phyloP scores from a whole-genome alignment of 306 rosid genomes.

The Dalbergia oliveri region DNA sequence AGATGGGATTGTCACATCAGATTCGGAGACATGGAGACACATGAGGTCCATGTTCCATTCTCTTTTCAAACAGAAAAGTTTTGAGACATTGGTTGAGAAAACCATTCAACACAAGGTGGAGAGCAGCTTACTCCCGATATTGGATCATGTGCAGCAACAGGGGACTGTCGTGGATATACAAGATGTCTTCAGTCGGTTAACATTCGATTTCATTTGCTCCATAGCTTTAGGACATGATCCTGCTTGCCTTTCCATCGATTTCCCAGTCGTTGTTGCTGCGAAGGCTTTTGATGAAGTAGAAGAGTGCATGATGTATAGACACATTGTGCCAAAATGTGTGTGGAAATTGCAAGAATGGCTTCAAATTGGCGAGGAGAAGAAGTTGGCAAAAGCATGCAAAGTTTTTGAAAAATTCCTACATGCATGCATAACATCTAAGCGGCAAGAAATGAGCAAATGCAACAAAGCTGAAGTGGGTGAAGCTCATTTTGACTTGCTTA shows the following conservation, averaged over 20 bases:
- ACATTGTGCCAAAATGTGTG: slow-evolving; percentile 17
- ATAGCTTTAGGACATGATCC: slow-evolving; percentile 53
- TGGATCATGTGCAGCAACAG: slow-evolving; percentile 14
- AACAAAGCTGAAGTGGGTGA: not conserved
- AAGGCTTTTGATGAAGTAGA: slow-evolving; percentile 52
- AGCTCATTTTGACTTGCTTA: slow-evolving; percentile 44
- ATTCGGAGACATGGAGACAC: slow-evolving; percentile 47
- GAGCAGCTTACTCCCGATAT: slow-evolving; percentile 34
- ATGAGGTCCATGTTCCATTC: slow-evolving; percentile 37
- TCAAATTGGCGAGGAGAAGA: slow-evolving; percentile 55
- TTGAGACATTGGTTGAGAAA: slow-evolving; percentile 32
- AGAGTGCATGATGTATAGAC: slow-evolving; percentile 47
- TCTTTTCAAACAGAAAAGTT: slow-evolving; percentile 8
- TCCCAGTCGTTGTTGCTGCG: slow-evolving; percentile 43
- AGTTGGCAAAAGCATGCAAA: slow-evolving; percentile 34
- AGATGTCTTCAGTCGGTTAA: slow-evolving; percentile 49
- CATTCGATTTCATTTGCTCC: slow-evolving; percentile 51
- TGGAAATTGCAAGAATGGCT: slow-evolving; percentile 62
- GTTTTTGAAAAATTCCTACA: slow-evolving; percentile 47
- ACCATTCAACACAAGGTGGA: slow-evolving; percentile 42
- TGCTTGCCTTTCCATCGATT: slow-evolving; percentile 46
- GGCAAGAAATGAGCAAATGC: slow-evolving; percentile 14
- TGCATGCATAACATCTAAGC: slow-evolving; percentile 47
- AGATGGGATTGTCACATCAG: slow-evolving; percentile 51
- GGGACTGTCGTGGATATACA: slow-evolving; percentile 47